Percentiles rank a stretch among this genome's conserved stretches.
Conservation (phyloP, 257 asterid genomes). For the Cinchona pubescens region DNA sequence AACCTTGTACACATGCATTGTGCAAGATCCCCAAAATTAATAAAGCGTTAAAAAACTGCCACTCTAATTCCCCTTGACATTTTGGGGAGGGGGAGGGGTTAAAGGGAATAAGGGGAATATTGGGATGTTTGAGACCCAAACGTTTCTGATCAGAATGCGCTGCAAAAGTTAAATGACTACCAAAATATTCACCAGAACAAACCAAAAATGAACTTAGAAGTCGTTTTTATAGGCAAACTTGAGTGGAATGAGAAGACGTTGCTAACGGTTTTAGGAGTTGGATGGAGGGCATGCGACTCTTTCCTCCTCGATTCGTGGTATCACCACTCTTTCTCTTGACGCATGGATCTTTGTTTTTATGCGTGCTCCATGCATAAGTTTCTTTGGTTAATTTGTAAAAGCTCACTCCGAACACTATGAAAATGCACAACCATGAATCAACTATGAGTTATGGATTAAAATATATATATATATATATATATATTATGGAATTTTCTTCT, state of each 20-base stretch:
- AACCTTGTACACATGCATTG: slow-evolving; percentile 25
- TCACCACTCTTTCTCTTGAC: not conserved
- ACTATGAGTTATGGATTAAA: no score
- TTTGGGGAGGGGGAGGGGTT: not conserved
- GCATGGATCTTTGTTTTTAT: not conserved
- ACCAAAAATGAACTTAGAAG: no score
- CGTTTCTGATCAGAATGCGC: not conserved
- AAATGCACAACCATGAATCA: no score
- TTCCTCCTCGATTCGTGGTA: not conserved
- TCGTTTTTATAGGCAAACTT: no score
- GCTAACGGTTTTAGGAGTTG: not conserved
- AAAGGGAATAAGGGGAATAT: not conserved
- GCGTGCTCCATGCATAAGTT: not conserved
- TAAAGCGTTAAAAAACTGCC: not conserved
- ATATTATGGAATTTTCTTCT: no score
- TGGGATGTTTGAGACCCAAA: not conserved
- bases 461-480: no score
- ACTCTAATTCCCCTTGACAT: slow-evolving; percentile 16
- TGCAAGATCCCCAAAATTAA: not conserved
- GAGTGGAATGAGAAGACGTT: no score
- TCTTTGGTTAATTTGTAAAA: not conserved
- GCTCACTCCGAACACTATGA: no score
- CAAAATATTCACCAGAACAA: no score
- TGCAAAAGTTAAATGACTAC: not conserved
- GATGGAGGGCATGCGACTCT: no score